phyloP scores from a whole-genome alignment of 345 rosid species.

The Hibiscus tridactylites region DNA sequence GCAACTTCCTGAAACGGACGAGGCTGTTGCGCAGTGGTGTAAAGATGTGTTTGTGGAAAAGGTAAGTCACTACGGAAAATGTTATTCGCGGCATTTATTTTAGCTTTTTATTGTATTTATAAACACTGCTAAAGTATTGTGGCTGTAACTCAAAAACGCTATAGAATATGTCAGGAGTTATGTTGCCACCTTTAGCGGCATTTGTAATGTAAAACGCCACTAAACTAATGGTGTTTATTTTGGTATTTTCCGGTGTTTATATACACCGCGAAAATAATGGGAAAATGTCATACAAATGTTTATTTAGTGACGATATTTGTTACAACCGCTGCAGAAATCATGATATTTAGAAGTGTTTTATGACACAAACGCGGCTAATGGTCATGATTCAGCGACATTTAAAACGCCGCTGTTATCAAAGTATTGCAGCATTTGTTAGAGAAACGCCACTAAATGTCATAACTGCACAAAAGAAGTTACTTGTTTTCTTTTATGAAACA shows the following conservation, averaged over 20 bases:
- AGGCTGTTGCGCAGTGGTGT: constrained; percentile 92
- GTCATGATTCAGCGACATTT: not conserved
- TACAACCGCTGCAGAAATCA: not conserved
- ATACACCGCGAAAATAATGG: not conserved
- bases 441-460: not conserved
- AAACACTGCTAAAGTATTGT: no score
- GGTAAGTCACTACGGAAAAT: constrained; percentile 25
- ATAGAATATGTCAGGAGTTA: not conserved
- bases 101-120: no score
- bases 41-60: constrained; percentile 73
- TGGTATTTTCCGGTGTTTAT: not conserved
- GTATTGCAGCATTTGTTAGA: not conserved
- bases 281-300: not conserved
- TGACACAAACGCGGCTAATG: not conserved
- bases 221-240: not conserved
- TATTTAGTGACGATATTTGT: not conserved
- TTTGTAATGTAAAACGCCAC: not conserved
- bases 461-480: not conserved
- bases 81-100: no score
- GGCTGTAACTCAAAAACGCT: not conserved
- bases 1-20: constrained; percentile 81
- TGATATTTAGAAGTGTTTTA: not conserved
- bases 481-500: no score
- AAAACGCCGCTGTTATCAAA: not conserved
- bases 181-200: not conserved